Evolutionary conservation across 2,329 filamentous ascomycete species (phyloP).

Genomic region (Lithohypha guttulata): DNA sequence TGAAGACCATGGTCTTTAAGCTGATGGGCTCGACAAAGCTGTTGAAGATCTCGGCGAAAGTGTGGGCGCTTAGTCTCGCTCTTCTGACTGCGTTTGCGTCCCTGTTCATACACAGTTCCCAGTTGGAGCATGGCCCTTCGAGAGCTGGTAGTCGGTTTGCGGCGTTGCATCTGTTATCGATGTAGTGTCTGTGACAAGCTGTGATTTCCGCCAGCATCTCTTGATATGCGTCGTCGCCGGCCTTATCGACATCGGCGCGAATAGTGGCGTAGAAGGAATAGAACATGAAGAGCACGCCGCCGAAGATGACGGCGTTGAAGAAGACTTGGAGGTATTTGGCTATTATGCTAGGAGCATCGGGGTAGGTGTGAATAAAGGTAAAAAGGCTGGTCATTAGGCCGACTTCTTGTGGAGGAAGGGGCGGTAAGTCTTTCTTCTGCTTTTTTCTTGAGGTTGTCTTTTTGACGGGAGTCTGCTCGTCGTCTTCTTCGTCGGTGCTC

Average conservation of each 20-base stretch:
- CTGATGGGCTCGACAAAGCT: slow-evolving; percentile 85
- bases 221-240: slow-evolving; percentile 56
- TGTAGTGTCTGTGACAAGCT: slow-evolving; percentile 61
- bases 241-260: slow-evolving; percentile 62
- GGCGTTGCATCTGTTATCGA: slow-evolving; percentile 62
- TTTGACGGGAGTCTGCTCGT: slow-evolving; percentile 27
- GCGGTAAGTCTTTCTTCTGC: slow-evolving; percentile 22
- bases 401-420: slow-evolving; percentile 18
- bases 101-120: slow-evolving; percentile 78
- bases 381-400: slow-evolving; percentile 38
- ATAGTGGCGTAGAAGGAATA: slow-evolving; percentile 61
- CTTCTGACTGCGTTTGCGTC: slow-evolving; percentile 68
- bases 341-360: slow-evolving; percentile 53
- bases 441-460: slow-evolving; percentile 12
- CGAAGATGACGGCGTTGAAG: slow-evolving; percentile 40
- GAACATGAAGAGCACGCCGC: slow-evolving; percentile 49
- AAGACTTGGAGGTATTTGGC: slow-evolving; percentile 55
- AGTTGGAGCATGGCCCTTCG: slow-evolving; percentile 61
- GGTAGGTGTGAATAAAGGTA: slow-evolving; percentile 53
- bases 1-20: slow-evolving; percentile 57
- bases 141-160: slow-evolving; percentile 61
- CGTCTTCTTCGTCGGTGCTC: slow-evolving; percentile 31
- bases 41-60: slow-evolving; percentile 87
- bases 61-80: slow-evolving; percentile 71
- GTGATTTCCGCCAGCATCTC: slow-evolving; percentile 63